Percentiles rank a stretch among this genome's conserved stretches.
These are phyloP conservation scores for Saccharomyces hybrid DNA, from an alignment of 1,139 yeast genomes.

Conservation along the genomic window DNA sequence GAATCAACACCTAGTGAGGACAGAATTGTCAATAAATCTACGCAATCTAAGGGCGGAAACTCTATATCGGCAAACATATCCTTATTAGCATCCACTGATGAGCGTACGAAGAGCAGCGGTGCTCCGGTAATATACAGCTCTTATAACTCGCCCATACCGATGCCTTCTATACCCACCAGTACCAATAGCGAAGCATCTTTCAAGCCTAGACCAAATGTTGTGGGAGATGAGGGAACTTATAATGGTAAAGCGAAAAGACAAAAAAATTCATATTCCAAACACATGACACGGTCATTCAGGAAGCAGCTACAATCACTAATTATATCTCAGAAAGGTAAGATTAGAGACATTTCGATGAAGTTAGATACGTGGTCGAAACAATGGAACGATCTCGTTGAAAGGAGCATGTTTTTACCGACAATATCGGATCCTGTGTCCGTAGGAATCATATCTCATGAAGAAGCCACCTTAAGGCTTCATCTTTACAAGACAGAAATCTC, in stretches of 20 bases:
- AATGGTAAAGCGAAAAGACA: slow-evolving; percentile 22
- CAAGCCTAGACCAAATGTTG: neutral
- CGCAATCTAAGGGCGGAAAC: neutral
- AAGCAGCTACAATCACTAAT: slow-evolving; percentile 20
- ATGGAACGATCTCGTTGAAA: slow-evolving; percentile 23
- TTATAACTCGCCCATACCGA: neutral
- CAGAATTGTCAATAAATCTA: neutral
- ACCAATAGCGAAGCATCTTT: neutral
- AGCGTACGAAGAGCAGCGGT: neutral
- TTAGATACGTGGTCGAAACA: slow-evolving; percentile 18
- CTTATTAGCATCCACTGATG: neutral
- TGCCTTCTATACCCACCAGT: neutral
- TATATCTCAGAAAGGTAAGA: slow-evolving; percentile 22
- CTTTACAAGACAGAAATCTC: slow-evolving; percentile 39
- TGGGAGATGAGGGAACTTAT: neutral
- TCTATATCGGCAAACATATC: neutral
- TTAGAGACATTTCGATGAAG: slow-evolving; percentile 15
- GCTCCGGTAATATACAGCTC: neutral
- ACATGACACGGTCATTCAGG: slow-evolving; percentile 18
- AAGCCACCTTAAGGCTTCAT: slow-evolving; percentile 42
- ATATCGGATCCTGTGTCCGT: slow-evolving; percentile 39
- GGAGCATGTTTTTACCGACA: slow-evolving; percentile 15
- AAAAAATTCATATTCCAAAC: slow-evolving; percentile 13
- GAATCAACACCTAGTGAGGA: neutral
- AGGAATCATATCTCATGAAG: slow-evolving; percentile 42